These are phyloP conservation scores for Erucastrum elatum DNA, from an alignment of 345 rosid species.

Conservation along the genomic window DNA sequence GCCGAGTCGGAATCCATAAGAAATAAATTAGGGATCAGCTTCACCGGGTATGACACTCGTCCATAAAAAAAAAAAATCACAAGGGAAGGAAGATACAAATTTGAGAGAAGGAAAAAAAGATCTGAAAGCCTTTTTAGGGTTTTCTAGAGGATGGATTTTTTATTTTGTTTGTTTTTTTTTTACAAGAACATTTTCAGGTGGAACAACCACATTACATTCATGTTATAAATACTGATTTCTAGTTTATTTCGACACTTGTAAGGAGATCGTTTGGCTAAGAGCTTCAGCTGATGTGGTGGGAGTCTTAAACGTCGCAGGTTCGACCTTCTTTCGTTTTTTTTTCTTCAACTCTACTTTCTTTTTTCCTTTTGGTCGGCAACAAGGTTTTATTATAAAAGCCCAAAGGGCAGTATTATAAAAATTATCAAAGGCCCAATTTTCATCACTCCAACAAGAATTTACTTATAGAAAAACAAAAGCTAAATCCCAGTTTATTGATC, in stretches of 20 bases:
- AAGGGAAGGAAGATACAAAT: not conserved
- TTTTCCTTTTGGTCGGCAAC: no score
- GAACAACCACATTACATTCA: not conserved
- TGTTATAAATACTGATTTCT: not conserved
- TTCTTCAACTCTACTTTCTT: not conserved
- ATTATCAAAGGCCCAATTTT: no score
- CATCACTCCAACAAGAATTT: no score
- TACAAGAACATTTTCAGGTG: conserved; percentile 10
- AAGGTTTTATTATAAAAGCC: no score
- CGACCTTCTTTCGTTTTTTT: not conserved
- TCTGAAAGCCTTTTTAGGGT: conserved; percentile 35
- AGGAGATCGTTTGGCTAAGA: not conserved
- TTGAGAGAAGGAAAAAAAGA: conserved; percentile 24
- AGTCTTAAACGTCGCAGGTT: not conserved
- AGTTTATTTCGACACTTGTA: fast-evolving
- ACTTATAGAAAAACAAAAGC: no score
- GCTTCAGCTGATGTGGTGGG: no score
- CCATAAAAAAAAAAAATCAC: no score
- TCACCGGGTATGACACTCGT: conserved; percentile 15
- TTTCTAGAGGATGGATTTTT: conserved; percentile 21
- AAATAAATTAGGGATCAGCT: conserved; percentile 15
- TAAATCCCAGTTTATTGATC: no score
- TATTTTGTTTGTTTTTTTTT: not conserved
- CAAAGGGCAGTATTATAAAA: no score
- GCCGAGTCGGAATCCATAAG: conserved; percentile 31